Evolutionary conservation across 2,329 filamentous ascomycete genomes (phyloP), one percentile per base, ranked within the genome.

Genomic region (Scedosporium apiospermum): DNA sequence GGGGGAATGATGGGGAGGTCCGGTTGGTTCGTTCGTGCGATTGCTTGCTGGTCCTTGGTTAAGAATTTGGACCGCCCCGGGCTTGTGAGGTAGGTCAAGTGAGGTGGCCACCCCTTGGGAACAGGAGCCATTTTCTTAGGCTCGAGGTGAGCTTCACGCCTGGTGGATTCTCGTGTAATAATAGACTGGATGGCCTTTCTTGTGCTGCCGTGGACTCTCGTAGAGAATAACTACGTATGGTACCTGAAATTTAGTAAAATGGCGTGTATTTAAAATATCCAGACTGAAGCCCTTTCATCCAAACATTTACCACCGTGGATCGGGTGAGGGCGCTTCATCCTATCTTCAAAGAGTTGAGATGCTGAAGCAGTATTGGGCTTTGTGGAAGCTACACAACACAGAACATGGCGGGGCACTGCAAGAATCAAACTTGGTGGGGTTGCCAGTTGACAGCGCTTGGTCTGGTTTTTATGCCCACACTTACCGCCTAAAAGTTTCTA

Each of bases 21-120:
- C 3, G 62, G 14, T 6, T 27, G 58, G 16, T 63, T 65, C 38
- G 62, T 60, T 4, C 57, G 18, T 4, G 64, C 71, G 27, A 71
- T 66, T 21, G 71, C 65, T 12, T 76, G 70, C 61, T 85, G 82
- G 1, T 68, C 18, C 16, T 73, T 69, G 6, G 75, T 75, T 42
- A 85, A 69, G 64, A 76, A 73, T 49, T 75, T 75, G 30, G 79
- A 79, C 70, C 82, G 78, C 3, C 74, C 69, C 1, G 85, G 82
- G 2, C 72, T 67, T 1, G 73, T 75, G 58, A 88, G 77, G 68
- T 87, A 88, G 2, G 77, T 75, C 2, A 86, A 66, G 9, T 73
- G 61, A 3, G 73, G 44, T 0, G 85, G 84, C 86, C 86, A 88
- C 71, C 86, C 85, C 65, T 79, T 81, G 2, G 65, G 63, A 84